Evolutionary conservation across 1,284 basidiomycete species (phyloP).

Genomic region (Malassezia restricta): DNA sequence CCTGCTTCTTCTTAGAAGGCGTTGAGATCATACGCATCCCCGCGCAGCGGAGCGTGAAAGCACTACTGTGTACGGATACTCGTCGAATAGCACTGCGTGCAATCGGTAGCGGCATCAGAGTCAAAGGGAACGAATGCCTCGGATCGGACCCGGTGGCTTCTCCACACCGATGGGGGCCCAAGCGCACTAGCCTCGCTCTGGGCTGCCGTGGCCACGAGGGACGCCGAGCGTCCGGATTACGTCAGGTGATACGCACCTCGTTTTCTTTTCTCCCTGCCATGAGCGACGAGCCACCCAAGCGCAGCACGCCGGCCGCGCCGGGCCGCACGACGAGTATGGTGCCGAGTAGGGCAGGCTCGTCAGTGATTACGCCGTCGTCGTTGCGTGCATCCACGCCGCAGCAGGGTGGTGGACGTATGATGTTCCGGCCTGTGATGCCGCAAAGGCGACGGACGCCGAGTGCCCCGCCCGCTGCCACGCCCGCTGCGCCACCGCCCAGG

Average conservation of each 20-base stretch:
- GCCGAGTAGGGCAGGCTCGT: constrained; percentile 46
- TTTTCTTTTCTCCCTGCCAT: background rate
- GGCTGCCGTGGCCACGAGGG: background rate
- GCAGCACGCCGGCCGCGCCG: background rate
- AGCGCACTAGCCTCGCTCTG: background rate
- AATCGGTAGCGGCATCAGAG: too few relatives aligned
- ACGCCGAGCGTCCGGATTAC: background rate
- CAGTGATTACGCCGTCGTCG: constrained; percentile 50
- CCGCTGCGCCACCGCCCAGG: background rate
- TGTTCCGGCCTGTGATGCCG: constrained; percentile 36
- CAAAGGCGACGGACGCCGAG: constrained; percentile 24
- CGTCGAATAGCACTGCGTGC: too few relatives aligned
- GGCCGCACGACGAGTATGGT: constrained; percentile 48
- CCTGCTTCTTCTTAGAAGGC: too few relatives aligned
- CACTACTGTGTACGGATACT: too few relatives aligned
- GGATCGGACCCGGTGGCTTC: too few relatives aligned
- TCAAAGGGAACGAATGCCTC: too few relatives aligned
- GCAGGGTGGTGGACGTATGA: constrained; percentile 47
- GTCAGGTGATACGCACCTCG: background rate
- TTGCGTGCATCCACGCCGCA: constrained; percentile 44
- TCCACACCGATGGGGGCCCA: too few relatives aligned
- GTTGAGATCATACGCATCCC: too few relatives aligned
- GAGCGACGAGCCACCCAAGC: background rate
- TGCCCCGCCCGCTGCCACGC: background rate
- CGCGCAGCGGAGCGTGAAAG: too few relatives aligned